Evolutionary conservation across 306 rosid genomes (phyloP).

Genomic region (Malus asiatica): DNA sequence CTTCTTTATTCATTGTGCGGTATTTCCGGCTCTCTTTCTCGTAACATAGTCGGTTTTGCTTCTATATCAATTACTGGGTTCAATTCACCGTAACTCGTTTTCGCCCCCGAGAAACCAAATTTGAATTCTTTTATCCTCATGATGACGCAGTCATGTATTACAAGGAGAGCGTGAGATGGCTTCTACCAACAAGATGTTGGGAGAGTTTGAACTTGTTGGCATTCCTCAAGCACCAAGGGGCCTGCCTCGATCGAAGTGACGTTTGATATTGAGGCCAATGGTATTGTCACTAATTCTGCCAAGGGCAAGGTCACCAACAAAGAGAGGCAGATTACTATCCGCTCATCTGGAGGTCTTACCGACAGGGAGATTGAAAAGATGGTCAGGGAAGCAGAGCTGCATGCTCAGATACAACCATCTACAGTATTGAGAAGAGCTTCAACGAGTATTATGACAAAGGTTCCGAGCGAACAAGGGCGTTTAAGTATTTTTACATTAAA

Average conservation of each 20-base stretch:
- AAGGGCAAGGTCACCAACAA: constrained; percentile 83
- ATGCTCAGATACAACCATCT: constrained; percentile 76
- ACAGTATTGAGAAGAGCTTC: constrained; percentile 82
- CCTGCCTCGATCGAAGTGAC: constrained; percentile 87
- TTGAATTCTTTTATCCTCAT: too few species aligned
- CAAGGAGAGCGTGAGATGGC: constrained; percentile 99
- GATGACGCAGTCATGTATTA: too few species aligned
- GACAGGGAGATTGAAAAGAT: constrained; percentile 75
- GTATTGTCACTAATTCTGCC: constrained; percentile 92
- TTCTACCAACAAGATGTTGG: constrained; percentile 66
- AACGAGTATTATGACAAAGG: constrained; percentile 68
- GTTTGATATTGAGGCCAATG: constrained; percentile 91
- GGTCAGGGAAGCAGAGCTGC: constrained; percentile 85
- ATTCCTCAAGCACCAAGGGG: constrained; percentile 92
- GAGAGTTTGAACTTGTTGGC: constrained; percentile 87
- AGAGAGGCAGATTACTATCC: constrained; percentile 83
- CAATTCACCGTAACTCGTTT: too few species aligned
- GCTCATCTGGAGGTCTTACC: constrained; percentile 79
- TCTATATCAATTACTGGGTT: too few species aligned
- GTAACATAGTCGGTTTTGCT: too few species aligned
- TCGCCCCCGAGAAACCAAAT: too few species aligned
- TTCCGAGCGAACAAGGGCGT: constrained; percentile 42
- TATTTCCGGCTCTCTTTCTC: too few species aligned
- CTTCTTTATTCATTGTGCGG: too few species aligned
- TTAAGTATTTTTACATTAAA: too few species aligned